These are phyloP conservation scores for Boletus reticulatus DNA, from an alignment of 768 basidiomycete species.

Conservation along the genomic window DNA sequence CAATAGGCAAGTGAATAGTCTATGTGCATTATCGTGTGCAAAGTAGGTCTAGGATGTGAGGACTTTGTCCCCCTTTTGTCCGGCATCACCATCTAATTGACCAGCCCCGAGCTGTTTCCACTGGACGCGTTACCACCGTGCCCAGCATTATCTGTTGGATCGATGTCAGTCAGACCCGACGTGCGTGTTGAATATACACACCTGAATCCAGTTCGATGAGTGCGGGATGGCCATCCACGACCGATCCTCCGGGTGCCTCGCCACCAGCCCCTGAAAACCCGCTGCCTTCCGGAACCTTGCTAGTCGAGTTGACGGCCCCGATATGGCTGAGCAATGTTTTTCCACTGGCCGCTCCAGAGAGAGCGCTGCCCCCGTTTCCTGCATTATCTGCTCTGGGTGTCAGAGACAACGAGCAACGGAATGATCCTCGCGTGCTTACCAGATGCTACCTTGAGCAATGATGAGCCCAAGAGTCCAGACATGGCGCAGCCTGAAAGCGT, in stretches of 20 bases:
- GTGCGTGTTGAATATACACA: conserved; percentile 11
- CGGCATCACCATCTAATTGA: conserved; percentile 2
- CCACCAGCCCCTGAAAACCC: conserved; percentile 10
- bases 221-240: conserved; percentile 8
- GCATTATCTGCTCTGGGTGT: conserved; percentile 13
- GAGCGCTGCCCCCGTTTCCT: conserved; percentile 2
- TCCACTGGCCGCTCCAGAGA: conserved; percentile 5
- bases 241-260: conserved; percentile 7
- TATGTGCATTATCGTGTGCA: conserved; percentile 27
- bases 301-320: not conserved
- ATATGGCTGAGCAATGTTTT: not conserved
- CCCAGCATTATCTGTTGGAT: conserved; percentile 37
- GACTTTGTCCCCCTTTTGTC: conserved; percentile 4
- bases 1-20: conserved; percentile 18
- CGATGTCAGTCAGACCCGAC: not conserved
- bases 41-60: conserved; percentile 22
- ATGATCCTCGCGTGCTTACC: conserved; percentile 3
- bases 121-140: conserved; percentile 34
- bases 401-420: not conserved
- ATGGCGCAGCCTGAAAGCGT: not conserved
- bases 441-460: conserved; percentile 6
- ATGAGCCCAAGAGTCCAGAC: not conserved
- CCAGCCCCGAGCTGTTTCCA: conserved; percentile 19
- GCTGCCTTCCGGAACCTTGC: conserved; percentile 5
- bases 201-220: conserved; percentile 35